phyloP scores from a whole-genome alignment of 768 basidiomycete species.

The Kwoniella europaea region DNA sequence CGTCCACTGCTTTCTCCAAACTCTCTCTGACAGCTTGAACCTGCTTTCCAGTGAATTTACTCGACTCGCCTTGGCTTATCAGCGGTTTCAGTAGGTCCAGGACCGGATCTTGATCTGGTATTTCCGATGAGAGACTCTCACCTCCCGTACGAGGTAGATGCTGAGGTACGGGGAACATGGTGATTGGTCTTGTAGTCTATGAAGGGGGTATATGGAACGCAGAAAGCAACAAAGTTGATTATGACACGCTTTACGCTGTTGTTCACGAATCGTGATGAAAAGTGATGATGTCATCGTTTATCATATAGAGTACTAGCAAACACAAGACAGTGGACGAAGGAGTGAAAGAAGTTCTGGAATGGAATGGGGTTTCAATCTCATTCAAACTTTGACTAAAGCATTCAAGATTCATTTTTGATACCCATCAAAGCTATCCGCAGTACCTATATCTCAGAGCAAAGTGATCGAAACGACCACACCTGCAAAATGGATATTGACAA shows the following conservation, averaged over 20 bases:
- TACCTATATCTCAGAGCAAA: too few relatives aligned
- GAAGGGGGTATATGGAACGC: background rate
- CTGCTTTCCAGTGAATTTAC: conserved; percentile 31
- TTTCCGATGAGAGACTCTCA: conserved; percentile 22
- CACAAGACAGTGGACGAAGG: too few relatives aligned
- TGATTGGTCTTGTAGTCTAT: background rate
- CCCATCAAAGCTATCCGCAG: too few relatives aligned
- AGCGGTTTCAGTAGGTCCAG: conserved; percentile 41
- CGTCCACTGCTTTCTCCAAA: conserved; percentile 71
- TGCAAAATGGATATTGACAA: conserved; percentile 50
- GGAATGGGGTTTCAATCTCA: too few relatives aligned
- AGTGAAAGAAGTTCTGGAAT: too few relatives aligned
- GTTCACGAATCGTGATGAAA: background rate
- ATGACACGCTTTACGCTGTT: conserved; percentile 8
- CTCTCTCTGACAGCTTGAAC: conserved; percentile 59
- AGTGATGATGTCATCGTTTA: conserved; percentile 21
- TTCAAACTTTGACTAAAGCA: too few relatives aligned
- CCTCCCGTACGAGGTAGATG: conserved; percentile 43
- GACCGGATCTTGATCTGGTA: conserved; percentile 16
- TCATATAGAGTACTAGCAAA: too few relatives aligned
- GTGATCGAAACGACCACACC: too few relatives aligned
- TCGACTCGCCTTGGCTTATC: conserved; percentile 21
- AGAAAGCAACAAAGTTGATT: background rate
- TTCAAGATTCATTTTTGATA: too few relatives aligned
- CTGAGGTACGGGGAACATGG: conserved; percentile 47